Base-by-base conservation (phyloP, 169 alveolate species). In the Besnoitia besnoiti region DNA sequence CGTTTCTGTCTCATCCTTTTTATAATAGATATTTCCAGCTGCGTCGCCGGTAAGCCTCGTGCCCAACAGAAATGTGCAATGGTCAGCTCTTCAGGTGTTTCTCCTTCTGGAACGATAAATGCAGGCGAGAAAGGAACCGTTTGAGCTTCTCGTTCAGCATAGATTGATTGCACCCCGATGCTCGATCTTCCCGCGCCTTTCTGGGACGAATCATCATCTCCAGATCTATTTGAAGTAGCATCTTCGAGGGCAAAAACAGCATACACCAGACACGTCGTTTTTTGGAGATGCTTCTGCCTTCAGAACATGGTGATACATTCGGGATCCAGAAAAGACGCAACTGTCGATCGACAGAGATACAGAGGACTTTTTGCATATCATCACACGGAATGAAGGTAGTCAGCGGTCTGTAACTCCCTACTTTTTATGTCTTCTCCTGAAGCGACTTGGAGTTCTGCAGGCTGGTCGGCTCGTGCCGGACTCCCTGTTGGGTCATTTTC, bases 121-220 rank as follows among this genome's bases (percentile, higher is more conserved):
- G 95, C 96, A 19, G 99, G 98, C 16, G 99, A 95, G 94, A 94
- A 97, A 33, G 99, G 99, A 85, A 95, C 97, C 39, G 99, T 98
- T 90, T 98, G 97, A 37, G 98, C 98, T 59, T 96, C 98, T 89
- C 96, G 93, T 95, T 98, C 99, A 85, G 98, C 92, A 94, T 92
- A 95, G 73, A 96, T 94, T 79, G 98, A 97, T 94, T 96, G 97
- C 14, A 35, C 40, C 47, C 61, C 87, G 33, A 33, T 73, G 46
- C 27, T 73, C 19, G 84, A 33, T n/a, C 24, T 27, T 12, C 84
- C 84, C 33, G 19, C 40, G 24, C 49, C 84, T 55, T 27, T 27
- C 10, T 55, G 33, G 27, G n/a, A 55, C 73, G 73, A 21, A 55
- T 55, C 27, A 21, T 55, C 73, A 33, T 33, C 27, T 55, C 73